These are phyloP conservation scores for Tubosaeta sp. DNA, from an alignment of 768 basidiomycete species.

Conservation along the genomic window DNA sequence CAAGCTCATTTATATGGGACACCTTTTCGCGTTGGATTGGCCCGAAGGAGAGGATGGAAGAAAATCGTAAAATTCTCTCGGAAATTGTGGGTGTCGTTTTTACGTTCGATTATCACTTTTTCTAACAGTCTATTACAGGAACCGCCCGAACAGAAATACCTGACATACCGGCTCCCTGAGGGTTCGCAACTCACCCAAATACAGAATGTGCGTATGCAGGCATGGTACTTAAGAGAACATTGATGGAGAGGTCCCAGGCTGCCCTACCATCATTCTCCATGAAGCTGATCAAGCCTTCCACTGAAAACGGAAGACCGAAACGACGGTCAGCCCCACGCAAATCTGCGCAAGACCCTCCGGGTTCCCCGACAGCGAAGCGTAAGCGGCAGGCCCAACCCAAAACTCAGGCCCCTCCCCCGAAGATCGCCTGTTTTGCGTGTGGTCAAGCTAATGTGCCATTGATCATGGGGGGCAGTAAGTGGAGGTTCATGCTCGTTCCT, in stretches of 20 bases:
- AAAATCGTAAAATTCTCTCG: constrained; percentile 43
- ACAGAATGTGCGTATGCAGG: constrained; percentile 44
- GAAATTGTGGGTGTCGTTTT: constrained; percentile 37
- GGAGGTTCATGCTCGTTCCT: neutral
- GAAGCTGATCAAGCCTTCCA: constrained; percentile 55
- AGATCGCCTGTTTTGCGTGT: constrained; percentile 57
- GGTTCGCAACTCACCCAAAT: constrained; percentile 57
- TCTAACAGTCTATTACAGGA: constrained; percentile 29
- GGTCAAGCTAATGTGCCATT: constrained; percentile 67
- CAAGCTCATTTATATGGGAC: constrained; percentile 51
- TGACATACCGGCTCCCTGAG: constrained; percentile 55
- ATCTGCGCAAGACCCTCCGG: constrained; percentile 19
- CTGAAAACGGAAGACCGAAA: constrained; percentile 33
- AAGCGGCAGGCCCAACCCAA: constrained; percentile 36
- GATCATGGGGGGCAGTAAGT: constrained; percentile 72
- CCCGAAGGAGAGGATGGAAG: constrained; percentile 46
- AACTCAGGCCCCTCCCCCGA: constrained; percentile 33
- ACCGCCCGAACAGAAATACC: constrained; percentile 43
- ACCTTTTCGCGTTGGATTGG: constrained; percentile 60
- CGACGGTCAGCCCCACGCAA: constrained; percentile 35
- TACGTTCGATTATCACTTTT: neutral
- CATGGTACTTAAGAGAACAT: neutral
- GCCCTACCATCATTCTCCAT: constrained; percentile 46
- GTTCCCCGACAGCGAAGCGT: constrained; percentile 35
- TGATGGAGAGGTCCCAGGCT: constrained; percentile 31